Evolutionary conservation across 148 eudicot genomes (phyloP), one percentile per base, ranked within the genome.

Genomic region (Chenopodium album): DNA sequence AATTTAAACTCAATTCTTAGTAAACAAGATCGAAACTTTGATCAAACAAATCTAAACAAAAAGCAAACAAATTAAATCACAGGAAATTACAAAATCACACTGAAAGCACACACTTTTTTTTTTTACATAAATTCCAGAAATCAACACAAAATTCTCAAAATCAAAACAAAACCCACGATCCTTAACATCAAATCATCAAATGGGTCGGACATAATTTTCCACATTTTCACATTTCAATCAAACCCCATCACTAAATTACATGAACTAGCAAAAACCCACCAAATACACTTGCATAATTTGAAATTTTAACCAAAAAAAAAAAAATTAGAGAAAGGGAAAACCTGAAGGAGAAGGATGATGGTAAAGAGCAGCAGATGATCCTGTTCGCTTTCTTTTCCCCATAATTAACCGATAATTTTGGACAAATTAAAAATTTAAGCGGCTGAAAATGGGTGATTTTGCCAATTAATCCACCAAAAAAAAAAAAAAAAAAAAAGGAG

Each of bases 341-440:
- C 86, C 84, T 84, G 86, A 76, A 80, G 86, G 29, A 80, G 76
- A 78, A 50, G 76, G 56, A 46, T 72, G 54, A 46, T 73, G 76
- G 50, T 72, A 46, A 78, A 22, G 34, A 82, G 70, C 56, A 65
- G 75, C 37, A 4, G 78, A 73, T 68, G 76, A 10, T 52, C 41
- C 68, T 26, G 71, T n/a, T 46, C 79, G 59, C 14, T 84, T 79
- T 67, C 86, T 75, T 60, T 84, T 84, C 9, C 82, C 86, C 86
- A 84, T 84, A 31, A 79, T 83, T 66, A 83, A 78, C 32, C 72
- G 14, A 63, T 73, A 31, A 0, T 32, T 79, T 20, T 1, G 67
- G 67, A 71, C 46, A 20, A 46, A 67, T 28, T 48, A 20, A 47
- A 34, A 47, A 1, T 41, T 17, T n/a, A 4, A 73, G 48, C 76